phyloP scores from a whole-genome alignment of 805 yeast species.

The Candida peoriensis region DNA sequence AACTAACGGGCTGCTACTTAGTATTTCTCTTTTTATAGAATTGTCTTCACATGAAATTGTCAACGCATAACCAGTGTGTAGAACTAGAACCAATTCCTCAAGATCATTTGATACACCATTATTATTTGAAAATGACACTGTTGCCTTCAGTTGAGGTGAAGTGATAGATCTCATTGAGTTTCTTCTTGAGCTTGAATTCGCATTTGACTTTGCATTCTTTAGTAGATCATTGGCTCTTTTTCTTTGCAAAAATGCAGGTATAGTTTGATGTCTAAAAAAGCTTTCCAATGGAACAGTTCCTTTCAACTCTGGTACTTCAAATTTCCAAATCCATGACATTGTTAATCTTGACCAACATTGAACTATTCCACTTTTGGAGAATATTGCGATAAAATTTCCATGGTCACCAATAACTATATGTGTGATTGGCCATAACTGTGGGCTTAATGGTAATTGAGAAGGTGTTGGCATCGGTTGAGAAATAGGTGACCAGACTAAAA shows the following conservation, averaged over 20 bases:
- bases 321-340: slow-evolving; percentile 55
- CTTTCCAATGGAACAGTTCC: slow-evolving; percentile 43
- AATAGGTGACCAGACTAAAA: slow-evolving; percentile 71
- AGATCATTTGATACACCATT: slow-evolving; percentile 14
- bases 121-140: slow-evolving; percentile 20
- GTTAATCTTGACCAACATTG: slow-evolving; percentile 57
- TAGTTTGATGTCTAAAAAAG: slow-evolving; percentile 54
- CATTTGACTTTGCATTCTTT: slow-evolving; percentile 7
- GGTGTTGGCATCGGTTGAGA: slow-evolving; percentile 42
- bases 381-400: slow-evolving; percentile 53
- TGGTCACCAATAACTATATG: slow-evolving; percentile 50
- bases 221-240: slow-evolving; percentile 23
- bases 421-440: slow-evolving; percentile 57
- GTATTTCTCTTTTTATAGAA: slow-evolving; percentile 27
- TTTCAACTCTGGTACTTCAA: slow-evolving; percentile 31
- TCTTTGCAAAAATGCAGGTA: slow-evolving; percentile 37
- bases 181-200: slow-evolving; percentile 27
- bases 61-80: slow-evolving; percentile 45
- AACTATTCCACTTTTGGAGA: slow-evolving; percentile 46
- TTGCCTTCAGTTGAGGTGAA: slow-evolving; percentile 20
- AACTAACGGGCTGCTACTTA: slow-evolving; percentile 33
- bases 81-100: slow-evolving; percentile 45
- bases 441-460: slow-evolving; percentile 35
- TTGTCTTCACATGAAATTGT: slow-evolving; percentile 49
- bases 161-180: slow-evolving; percentile 25